These are phyloP conservation scores for Fusarium sp. DNA, from an alignment of 2,329 filamentous ascomycete genomes.

Conservation along the genomic window DNA sequence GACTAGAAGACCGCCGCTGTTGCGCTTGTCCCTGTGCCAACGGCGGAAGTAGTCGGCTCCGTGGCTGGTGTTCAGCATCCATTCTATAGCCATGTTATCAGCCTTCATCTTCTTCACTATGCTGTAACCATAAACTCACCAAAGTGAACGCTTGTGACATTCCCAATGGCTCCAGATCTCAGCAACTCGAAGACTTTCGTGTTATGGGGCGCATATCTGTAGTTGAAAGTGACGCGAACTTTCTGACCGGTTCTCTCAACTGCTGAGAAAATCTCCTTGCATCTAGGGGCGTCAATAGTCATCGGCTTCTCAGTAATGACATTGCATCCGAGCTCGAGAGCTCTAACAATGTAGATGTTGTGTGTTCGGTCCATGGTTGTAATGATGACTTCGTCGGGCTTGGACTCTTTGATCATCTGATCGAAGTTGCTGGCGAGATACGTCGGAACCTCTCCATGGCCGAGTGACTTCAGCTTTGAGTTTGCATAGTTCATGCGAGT, in stretches of 20 bases:
- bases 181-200: constrained; percentile 67
- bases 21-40: constrained; percentile 70
- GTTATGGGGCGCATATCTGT: constrained; percentile 73
- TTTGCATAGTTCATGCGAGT: constrained; percentile 69
- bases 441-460: constrained; percentile 61
- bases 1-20: constrained; percentile 68
- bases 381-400: constrained; percentile 70
- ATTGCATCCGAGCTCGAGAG: constrained; percentile 67
- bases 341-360: constrained; percentile 67
- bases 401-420: constrained; percentile 65
- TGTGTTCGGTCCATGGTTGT: constrained; percentile 73
- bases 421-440: constrained; percentile 67
- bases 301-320: constrained; percentile 74
- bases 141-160: constrained; percentile 67
- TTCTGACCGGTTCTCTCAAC: constrained; percentile 50
- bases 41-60: constrained; percentile 72
- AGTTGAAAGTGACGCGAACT: constrained; percentile 71
- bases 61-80: constrained; percentile 70
- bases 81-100: constrained; percentile 52
- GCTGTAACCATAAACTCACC: not conserved
- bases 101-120: not conserved
- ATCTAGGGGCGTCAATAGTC: constrained; percentile 68
- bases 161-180: constrained; percentile 64
- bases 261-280: constrained; percentile 57
- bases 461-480: constrained; percentile 56